Percentiles rank a stretch among this genome's conserved stretches.
phyloP scores from a whole-genome alignment of 345 rosid species.

The Aquilaria malaccensis region DNA sequence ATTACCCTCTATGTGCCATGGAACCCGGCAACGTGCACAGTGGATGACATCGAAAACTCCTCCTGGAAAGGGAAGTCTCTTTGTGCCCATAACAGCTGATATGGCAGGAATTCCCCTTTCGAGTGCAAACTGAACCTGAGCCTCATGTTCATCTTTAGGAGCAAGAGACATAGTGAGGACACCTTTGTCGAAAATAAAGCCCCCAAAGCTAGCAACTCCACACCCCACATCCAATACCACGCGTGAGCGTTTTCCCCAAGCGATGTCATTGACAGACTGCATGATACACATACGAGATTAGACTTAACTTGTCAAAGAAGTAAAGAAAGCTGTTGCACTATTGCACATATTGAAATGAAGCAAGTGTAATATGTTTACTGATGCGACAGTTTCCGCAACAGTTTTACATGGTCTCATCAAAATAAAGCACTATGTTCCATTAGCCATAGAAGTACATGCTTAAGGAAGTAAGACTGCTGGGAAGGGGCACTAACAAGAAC shows the following conservation, averaged over 20 bases:
- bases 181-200: conserved; percentile 82
- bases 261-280: conserved; percentile 75
- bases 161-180: conserved; percentile 92
- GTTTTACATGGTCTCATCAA: background rate
- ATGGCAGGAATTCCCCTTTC: conserved; percentile 98
- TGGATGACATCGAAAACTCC: conserved; percentile 85
- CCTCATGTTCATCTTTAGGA: conserved; percentile 99
- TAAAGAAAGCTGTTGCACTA: background rate
- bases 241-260: conserved; percentile 83
- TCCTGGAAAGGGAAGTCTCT: conserved; percentile 91
- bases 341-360: background rate
- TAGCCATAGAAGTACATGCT: no score
- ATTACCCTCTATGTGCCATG: conserved; percentile 98
- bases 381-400: background rate
- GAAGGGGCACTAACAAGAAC: no score
- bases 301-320: background rate
- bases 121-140: conserved; percentile 94
- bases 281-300: conserved; percentile 15
- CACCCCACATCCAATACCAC: conserved; percentile 96
- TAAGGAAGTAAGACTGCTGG: no score
- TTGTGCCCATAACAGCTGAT: conserved; percentile 98
- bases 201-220: conserved; percentile 99
- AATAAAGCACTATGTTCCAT: no score
- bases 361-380: background rate
- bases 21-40: conserved; percentile 99